phyloP scores from a whole-genome alignment of 331 rosid species.

The Malus hybrid region DNA sequence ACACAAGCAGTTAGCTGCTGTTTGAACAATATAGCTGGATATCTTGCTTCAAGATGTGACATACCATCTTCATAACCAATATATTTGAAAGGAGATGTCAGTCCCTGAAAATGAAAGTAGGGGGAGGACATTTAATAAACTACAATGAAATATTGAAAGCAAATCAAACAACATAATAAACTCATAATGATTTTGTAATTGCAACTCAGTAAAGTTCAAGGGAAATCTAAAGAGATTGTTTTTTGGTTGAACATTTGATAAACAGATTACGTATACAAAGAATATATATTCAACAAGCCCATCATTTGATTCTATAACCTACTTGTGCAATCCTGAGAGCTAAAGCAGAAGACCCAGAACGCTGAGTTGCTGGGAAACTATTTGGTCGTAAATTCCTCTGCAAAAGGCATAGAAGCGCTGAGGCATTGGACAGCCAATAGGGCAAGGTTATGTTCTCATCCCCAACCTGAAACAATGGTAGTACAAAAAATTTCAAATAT shows the following conservation, averaged over 20 bases:
- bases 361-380: constrained; percentile 78
- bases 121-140: background rate
- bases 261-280: background rate
- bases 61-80: constrained; percentile 78
- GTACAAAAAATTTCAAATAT: background rate
- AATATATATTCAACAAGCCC: background rate
- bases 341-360: constrained; percentile 69
- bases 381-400: constrained; percentile 80
- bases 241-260: background rate
- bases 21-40: constrained; percentile 94
- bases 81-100: constrained; percentile 63
- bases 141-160: background rate
- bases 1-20: constrained; percentile 97
- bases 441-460: constrained; percentile 68
- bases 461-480: constrained; percentile 56
- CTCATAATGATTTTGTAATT: background rate
- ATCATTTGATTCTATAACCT: constrained; percentile 23
- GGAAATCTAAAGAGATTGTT: background rate
- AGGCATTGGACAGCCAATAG: constrained; percentile 88
- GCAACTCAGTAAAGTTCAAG: background rate
- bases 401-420: constrained; percentile 85
- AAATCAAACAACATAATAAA: background rate
- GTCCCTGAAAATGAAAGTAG: constrained; percentile 48
- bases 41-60: constrained; percentile 88
- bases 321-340: constrained; percentile 65